A percentile compares a stretch with the other conserved stretches of the same genome.
These are phyloP conservation scores for Noccaea caerulescens DNA, from an alignment of 345 rosid genomes.

Conservation along the genomic window DNA sequence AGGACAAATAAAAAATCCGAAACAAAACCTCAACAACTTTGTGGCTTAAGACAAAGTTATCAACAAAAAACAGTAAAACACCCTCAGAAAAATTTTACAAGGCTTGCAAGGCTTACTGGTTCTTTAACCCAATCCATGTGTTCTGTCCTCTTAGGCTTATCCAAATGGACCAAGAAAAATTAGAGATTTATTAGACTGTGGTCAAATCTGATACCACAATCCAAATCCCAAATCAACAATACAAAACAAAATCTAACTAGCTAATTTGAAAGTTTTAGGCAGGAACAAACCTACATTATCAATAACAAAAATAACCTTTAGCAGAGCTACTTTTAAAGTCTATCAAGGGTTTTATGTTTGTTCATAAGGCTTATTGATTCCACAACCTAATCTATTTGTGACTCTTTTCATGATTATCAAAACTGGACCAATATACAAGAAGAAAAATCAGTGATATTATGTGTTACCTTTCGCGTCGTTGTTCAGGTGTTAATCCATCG, in stretches of 20 bases:
- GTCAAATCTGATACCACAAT: too few relatives aligned
- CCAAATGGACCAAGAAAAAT: neutral
- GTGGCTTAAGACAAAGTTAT: neutral
- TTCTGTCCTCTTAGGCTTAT: neutral
- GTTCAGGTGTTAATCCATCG: slow-evolving; percentile 79
- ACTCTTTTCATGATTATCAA: neutral
- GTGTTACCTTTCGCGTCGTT: slow-evolving; percentile 73
- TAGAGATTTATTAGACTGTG: neutral
- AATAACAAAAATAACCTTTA: neutral
- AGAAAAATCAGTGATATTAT: neutral
- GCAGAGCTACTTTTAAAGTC: neutral
- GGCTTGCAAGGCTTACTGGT: neutral
- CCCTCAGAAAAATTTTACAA: neutral
- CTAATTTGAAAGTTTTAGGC: neutral
- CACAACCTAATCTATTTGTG: neutral
- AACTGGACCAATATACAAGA: neutral
- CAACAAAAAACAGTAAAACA: neutral
- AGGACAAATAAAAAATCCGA: neutral
- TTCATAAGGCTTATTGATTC: neutral
- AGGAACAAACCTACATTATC: neutral
- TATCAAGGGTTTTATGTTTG: neutral
- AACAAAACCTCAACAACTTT: neutral
- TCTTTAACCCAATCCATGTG: neutral
- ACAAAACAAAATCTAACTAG: neutral
- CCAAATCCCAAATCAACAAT: neutral